phyloP scores from a whole-genome alignment of 257 asterid genomes.

The Solanum tacnaense region DNA sequence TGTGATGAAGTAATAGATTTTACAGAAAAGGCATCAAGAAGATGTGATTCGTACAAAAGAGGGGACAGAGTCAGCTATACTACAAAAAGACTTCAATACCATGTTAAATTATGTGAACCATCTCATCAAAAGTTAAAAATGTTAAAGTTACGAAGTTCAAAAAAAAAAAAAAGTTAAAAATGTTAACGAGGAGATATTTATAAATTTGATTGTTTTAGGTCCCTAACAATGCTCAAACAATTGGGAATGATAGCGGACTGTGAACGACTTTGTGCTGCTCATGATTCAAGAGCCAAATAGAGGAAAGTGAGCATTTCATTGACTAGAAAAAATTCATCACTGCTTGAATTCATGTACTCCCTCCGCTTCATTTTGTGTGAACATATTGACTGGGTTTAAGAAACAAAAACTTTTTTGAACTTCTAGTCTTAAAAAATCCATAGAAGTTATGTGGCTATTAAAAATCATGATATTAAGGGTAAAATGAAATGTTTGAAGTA shows the following conservation, averaged over 20 bases:
- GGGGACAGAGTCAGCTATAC: background rate
- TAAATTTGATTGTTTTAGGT: background rate
- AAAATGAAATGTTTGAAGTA: background rate
- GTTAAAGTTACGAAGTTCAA: background rate
- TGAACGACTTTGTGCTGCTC: background rate
- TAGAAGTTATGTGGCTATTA: background rate
- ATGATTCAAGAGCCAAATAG: background rate
- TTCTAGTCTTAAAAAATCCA: background rate
- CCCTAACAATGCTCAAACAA: background rate
- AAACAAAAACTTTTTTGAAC: background rate
- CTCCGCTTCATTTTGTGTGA: background rate
- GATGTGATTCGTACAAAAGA: background rate
- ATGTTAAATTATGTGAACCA: background rate
- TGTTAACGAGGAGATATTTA: background rate
- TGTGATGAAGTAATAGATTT: background rate
- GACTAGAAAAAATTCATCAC: background rate
- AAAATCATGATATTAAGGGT: background rate
- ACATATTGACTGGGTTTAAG: background rate
- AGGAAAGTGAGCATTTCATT: background rate
- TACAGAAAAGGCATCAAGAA: background rate
- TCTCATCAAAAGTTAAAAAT: background rate
- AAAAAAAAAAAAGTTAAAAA: too few relatives aligned
- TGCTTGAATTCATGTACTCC: background rate
- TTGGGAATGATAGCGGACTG: background rate
- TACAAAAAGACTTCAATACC: background rate